Percentiles rank a stretch among this genome's conserved stretches.
Evolutionary conservation across 2,329 filamentous ascomycete species (phyloP).

Genomic region (Ceratocystis smalleyi): DNA sequence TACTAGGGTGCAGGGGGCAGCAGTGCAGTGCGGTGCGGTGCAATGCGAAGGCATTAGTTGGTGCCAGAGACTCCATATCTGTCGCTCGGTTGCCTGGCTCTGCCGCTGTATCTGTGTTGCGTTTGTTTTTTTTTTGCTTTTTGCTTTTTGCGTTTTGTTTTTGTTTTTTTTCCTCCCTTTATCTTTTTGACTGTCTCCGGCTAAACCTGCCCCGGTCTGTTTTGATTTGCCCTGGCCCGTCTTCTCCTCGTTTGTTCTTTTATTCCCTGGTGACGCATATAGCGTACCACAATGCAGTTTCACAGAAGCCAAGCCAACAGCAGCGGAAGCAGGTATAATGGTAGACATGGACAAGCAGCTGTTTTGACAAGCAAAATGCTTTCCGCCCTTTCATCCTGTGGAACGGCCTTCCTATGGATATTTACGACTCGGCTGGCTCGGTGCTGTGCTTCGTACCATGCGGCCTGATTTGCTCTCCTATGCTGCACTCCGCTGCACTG

Average conservation of each 20-base stretch:
- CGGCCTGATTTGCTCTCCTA: background rate
- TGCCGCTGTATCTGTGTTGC: background rate
- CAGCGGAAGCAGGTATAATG: background rate
- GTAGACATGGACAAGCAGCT: background rate
- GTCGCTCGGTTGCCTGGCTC: too few species aligned
- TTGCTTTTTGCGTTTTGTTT: background rate
- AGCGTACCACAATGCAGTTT: background rate
- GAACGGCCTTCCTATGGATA: background rate
- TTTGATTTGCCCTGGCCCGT: background rate
- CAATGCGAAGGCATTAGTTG: background rate
- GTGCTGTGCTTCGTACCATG: background rate
- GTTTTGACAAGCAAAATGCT: background rate
- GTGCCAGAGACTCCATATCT: background rate
- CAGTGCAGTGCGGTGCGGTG: background rate
- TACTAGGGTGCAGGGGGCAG: conserved; percentile 36
- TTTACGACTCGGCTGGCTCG: background rate
- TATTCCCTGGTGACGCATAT: background rate
- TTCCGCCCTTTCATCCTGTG: background rate
- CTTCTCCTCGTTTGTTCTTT: background rate
- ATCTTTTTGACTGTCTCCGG: background rate
- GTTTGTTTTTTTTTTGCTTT: background rate
- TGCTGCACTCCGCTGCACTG: too few species aligned
- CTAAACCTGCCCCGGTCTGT: background rate
- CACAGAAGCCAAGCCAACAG: background rate
- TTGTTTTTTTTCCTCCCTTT: background rate